Evolutionary conservation across 306 rosid genomes (phyloP).

Genomic region (Argentina anserina): DNA sequence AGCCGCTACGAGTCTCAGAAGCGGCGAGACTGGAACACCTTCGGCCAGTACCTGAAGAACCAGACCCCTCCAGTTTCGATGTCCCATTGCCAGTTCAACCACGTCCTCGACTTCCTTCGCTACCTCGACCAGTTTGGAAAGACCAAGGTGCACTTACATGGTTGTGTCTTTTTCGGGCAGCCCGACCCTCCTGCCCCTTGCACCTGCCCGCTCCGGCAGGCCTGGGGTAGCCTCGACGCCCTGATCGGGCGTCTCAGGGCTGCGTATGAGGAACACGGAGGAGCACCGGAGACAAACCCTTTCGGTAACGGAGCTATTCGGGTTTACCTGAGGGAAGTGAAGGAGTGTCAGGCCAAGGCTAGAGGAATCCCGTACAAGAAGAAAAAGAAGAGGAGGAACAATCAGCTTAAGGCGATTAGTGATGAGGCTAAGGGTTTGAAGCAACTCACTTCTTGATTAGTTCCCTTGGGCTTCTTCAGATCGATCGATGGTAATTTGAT

Average conservation of each 20-base stretch:
- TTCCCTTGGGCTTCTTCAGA: conserved; percentile 31
- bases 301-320: conserved; percentile 82
- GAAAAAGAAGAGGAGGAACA: conserved; percentile 74
- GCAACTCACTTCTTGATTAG: conserved; percentile 36
- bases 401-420: conserved; percentile 36
- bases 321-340: conserved; percentile 74
- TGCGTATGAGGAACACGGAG: conserved; percentile 83
- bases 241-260: conserved; percentile 87
- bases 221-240: conserved; percentile 95
- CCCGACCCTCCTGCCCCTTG: conserved; percentile 95
- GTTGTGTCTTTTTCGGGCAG: conserved; percentile 82
- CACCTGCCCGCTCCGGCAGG: conserved; percentile 80
- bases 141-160: conserved; percentile 80
- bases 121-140: conserved; percentile 91
- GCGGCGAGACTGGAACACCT: conserved; percentile 89
- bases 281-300: conserved; percentile 69
- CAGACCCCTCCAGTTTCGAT: conserved; percentile 63
- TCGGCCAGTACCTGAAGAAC: conserved; percentile 72
- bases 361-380: conserved; percentile 80
- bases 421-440: conserved; percentile 52
- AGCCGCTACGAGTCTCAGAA: conserved; percentile 90
- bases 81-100: conserved; percentile 73
- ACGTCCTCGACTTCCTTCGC: conserved; percentile 78
- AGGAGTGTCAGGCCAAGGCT: conserved; percentile 80
- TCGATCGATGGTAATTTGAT: conserved; percentile 42